Base-by-base conservation (phyloP, 2,329 filamentous ascomycete genomes). In the Pseudocercospora eumusae region DNA sequence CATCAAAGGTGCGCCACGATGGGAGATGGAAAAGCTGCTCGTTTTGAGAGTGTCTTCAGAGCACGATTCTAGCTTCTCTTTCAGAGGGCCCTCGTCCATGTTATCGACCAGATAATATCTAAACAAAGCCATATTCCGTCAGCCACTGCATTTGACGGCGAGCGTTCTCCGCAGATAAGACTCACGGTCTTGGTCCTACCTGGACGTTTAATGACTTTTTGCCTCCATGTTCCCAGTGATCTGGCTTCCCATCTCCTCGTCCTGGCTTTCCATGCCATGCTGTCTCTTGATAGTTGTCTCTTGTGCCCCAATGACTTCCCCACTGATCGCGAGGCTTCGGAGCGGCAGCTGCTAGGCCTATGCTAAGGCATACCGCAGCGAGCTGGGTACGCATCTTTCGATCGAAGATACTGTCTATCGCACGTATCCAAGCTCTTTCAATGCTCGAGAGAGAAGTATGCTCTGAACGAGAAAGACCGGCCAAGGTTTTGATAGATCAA, bases 81-180 rank as follows among this genome's bases (percentile, higher is more conserved):
- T 89, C 64, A 89, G 78, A 9, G 80, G 77, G 10, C 84, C 78
- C 1, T 84, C 81, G 31, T 83, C 83, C 84, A 90, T 86, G 68
- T 85, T 80, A 68, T 86, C 79, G 66, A 89, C 76, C 6, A 90
- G 81, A 74, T 83, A 90, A 75, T 85, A 86, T 84, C 52, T 54
- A 3, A 3, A 25, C 4, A 31, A n/a, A n/a, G 21, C 40, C n/a
- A 28, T 7, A 23, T 2, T 28, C 21, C 1, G 31, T 40, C n/a
- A 40, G 52, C 10, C 25, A 18, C 7, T 3, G 10, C 4, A 28
- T 15, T 10, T 13, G 23, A 7, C 9, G 27, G 10, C 33, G 3
- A 54, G 31, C 28, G 20, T 40, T 18, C 1, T 13, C 18, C 25
- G 20, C 10, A 9, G 23, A 27, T 13, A 15, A 36, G n/a, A 40